Base-by-base conservation (phyloP, 768 basidiomycete genomes). In the Calocybe indica region DNA sequence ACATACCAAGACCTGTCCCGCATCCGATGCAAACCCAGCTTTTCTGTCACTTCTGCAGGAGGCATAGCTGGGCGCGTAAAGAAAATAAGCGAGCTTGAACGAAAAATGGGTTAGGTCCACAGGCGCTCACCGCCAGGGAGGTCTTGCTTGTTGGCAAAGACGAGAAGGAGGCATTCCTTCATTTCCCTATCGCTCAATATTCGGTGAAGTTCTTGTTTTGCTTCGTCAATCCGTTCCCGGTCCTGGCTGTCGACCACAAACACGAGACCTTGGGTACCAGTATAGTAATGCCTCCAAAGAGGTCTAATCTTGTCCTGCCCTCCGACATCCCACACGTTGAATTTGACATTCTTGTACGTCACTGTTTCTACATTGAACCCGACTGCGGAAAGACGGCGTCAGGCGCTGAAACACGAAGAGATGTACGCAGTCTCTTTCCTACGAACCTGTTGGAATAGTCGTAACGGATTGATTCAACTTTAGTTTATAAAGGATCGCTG, bases 121-220 rank as follows among this genome's bases (percentile, higher is more conserved):
- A 14, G 37, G 12, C 6, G 73, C 83, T 57, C 58, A 95, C 94
- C 94, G 67, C 91, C 92, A 6, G 92, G 92, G 56, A 98, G 70
- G 79, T 98, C 95, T 70, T 98, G 95, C 73, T 98, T 98, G 73
- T 98, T 98, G 32, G 95, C 94, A 68, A 98, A 98, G n/a, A 98
- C 94, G 51, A 98, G 85, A 61, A 98, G 64, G 47, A 98, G 65
- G 63, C 94, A 97, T 55, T 97, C 94, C 69, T 90, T 92, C 95
- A 98, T 97, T 69, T 98, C 95, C 52, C 95, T 75, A 65, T 98
- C 95, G 55, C 88, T 87, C 66, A 98, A 74, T 71, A 98, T 97
- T 51, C 93, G 82, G 61, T 97, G 94, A 29, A 98, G 72, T 69
- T 98, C 95, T 62, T 88, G 85, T 62, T 92, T 88, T 34, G 95